These are phyloP conservation scores for Tarenaya hassleriana DNA, from an alignment of 345 rosid species.

Conservation along the genomic window DNA sequence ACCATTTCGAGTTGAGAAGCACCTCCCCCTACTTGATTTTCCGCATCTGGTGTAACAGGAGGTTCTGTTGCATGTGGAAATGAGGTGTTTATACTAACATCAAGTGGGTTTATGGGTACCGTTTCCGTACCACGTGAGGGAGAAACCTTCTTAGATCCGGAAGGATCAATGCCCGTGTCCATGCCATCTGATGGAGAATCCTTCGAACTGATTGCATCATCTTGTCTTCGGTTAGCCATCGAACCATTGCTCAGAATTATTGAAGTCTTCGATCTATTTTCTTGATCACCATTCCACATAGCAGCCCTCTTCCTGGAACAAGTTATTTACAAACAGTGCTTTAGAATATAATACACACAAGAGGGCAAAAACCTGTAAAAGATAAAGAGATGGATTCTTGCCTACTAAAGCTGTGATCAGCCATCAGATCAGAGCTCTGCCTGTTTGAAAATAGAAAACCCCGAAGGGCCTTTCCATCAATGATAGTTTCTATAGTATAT, in stretches of 20 bases:
- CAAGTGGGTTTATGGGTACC: too few species aligned
- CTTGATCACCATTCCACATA: slow-evolving; percentile 23
- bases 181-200: slow-evolving; percentile 12
- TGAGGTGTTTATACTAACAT: slow-evolving; percentile 15
- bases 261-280: slow-evolving; percentile 19
- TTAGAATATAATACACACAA: too few species aligned
- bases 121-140: too few species aligned
- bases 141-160: slow-evolving; percentile 20
- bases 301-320: slow-evolving; percentile 28
- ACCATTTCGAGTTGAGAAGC: slow-evolving; percentile 24
- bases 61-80: slow-evolving; percentile 11
- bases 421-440: slow-evolving; percentile 29
- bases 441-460: slow-evolving; percentile 78
- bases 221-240: slow-evolving; percentile 14
- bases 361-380: background rate
- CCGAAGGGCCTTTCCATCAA: slow-evolving; percentile 81
- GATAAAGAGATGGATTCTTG: background rate
- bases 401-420: slow-evolving; percentile 25
- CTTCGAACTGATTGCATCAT: slow-evolving; percentile 15
- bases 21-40: background rate
- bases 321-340: too few species aligned
- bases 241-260: slow-evolving; percentile 16
- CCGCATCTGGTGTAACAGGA: slow-evolving; percentile 11
- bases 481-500: slow-evolving; percentile 71
- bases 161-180: slow-evolving; percentile 16